phyloP scores from a whole-genome alignment of 2,329 filamentous ascomycete genomes.

The Ceratocystis albifundus region DNA sequence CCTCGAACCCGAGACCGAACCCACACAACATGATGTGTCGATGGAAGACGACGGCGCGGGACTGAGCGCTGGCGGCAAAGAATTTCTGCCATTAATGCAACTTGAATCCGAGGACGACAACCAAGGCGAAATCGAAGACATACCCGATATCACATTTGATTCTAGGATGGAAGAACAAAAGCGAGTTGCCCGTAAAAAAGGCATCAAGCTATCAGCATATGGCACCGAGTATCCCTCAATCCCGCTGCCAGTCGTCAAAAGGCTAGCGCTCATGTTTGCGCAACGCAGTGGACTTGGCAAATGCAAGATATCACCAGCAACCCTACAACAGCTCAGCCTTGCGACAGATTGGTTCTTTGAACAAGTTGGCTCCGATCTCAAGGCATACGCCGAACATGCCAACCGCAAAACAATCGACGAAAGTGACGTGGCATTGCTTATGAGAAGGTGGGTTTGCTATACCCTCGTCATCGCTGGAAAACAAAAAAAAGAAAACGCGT shows the following conservation, averaged over 20 bases:
- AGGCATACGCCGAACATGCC: constrained; percentile 68
- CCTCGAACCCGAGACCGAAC: constrained; percentile 10
- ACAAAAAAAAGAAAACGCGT: background rate
- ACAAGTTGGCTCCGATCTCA: constrained; percentile 68
- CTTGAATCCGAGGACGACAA: constrained; percentile 21
- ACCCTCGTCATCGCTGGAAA: constrained; percentile 20
- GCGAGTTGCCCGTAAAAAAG: constrained; percentile 31
- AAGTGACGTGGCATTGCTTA: constrained; percentile 66
- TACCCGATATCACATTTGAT: constrained; percentile 15
- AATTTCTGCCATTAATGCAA: constrained; percentile 16
- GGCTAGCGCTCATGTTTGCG: constrained; percentile 58
- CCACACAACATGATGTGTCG: constrained; percentile 15
- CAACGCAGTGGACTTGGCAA: constrained; percentile 54
- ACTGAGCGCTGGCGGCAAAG: background rate
- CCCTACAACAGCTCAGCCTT: constrained; percentile 61
- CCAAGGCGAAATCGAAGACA: constrained; percentile 19
- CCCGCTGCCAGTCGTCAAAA: constrained; percentile 61
- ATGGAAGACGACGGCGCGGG: constrained; percentile 12
- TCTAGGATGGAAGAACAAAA: constrained; percentile 13
- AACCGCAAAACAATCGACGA: constrained; percentile 78
- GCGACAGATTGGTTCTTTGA: constrained; percentile 89
- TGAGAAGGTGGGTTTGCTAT: constrained; percentile 57
- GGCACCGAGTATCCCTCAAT: constrained; percentile 67
- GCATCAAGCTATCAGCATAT: constrained; percentile 53
- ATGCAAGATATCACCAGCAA: constrained; percentile 59